A percentile compares a stretch with the other conserved stretches of the same genome.
phyloP scores from a whole-genome alignment of 192 early-diverging fungal genomes.

The Coemansia sp. region DNA sequence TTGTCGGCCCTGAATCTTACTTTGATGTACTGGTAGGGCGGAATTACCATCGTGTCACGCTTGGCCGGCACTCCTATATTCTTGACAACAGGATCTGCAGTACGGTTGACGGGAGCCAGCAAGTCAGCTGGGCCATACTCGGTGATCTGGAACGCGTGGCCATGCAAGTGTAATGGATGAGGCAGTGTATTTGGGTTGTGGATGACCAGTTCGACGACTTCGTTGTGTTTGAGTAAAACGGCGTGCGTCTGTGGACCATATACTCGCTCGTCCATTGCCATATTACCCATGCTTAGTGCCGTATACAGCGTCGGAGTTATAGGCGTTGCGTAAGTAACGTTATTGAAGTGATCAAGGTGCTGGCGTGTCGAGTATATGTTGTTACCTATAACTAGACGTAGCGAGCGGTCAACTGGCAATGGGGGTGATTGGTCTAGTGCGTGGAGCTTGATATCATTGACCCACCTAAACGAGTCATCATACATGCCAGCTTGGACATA shows the following conservation, averaged over 20 bases:
- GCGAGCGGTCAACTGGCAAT: conserved; percentile 45
- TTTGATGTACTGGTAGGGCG: conserved; percentile 56
- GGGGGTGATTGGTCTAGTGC: conserved; percentile 54
- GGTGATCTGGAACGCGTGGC: conserved; percentile 75
- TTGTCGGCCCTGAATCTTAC: conserved; percentile 77
- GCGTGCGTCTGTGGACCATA: conserved; percentile 67
- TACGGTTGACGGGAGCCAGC: conserved; percentile 29
- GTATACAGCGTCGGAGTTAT: conserved; percentile 65
- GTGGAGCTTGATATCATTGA: conserved; percentile 49
- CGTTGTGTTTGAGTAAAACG: conserved; percentile 58
- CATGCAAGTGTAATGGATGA: conserved; percentile 85
- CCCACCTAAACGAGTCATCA: background rate
- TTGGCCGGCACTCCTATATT: conserved; percentile 15
- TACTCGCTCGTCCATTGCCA: conserved; percentile 52
- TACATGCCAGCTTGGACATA: conserved; percentile 14
- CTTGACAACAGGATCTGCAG: conserved; percentile 4
- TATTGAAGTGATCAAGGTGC: conserved; percentile 76
- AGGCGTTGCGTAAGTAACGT: conserved; percentile 62
- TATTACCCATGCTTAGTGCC: conserved; percentile 58
- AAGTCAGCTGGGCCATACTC: conserved; percentile 52
- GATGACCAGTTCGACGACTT: conserved; percentile 66
- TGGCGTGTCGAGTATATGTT: conserved; percentile 60
- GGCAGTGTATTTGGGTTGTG: conserved; percentile 67
- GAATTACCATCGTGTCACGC: conserved; percentile 65
- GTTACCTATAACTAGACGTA: conserved; percentile 55